Evolutionary conservation across 352 stramenopile genomes (phyloP).

Genomic region (Phytophthora tentaculata): DNA sequence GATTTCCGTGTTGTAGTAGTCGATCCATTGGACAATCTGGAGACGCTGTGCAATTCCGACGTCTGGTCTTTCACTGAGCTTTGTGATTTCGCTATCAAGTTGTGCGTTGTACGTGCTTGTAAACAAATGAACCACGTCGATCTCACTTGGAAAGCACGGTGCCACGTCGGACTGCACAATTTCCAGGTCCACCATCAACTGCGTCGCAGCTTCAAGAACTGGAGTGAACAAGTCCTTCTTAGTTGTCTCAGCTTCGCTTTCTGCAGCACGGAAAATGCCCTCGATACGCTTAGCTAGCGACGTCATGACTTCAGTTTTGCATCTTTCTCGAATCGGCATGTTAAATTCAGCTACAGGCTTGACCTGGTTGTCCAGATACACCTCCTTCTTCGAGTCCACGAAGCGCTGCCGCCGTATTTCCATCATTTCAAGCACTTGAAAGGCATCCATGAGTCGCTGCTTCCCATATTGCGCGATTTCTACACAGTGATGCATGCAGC

Average conservation of each 20-base stretch:
- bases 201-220: conserved; percentile 70
- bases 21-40: conserved; percentile 88
- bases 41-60: conserved; percentile 77
- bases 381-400: conserved; percentile 56
- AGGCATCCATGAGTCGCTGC: conserved; percentile 66
- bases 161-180: conserved; percentile 78
- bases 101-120: conserved; percentile 79
- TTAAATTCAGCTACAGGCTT: conserved; percentile 52
- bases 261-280: conserved; percentile 69
- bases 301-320: conserved; percentile 66
- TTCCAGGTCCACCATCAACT: conserved; percentile 82
- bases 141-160: conserved; percentile 70
- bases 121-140: conserved; percentile 86
- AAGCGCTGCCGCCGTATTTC: conserved; percentile 64
- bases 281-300: conserved; percentile 59
- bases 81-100: conserved; percentile 72
- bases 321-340: conserved; percentile 54
- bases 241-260: conserved; percentile 52
- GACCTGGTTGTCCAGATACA: conserved; percentile 73
- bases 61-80: conserved; percentile 61
- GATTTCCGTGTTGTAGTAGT: conserved; percentile 89
- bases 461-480: conserved; percentile 83
- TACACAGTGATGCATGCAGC: conserved; percentile 84
- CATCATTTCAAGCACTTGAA: conserved; percentile 81
- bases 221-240: conserved; percentile 68